Conservation (phyloP, 1,284 basidiomycete species). For the Malassezia globosa region DNA sequence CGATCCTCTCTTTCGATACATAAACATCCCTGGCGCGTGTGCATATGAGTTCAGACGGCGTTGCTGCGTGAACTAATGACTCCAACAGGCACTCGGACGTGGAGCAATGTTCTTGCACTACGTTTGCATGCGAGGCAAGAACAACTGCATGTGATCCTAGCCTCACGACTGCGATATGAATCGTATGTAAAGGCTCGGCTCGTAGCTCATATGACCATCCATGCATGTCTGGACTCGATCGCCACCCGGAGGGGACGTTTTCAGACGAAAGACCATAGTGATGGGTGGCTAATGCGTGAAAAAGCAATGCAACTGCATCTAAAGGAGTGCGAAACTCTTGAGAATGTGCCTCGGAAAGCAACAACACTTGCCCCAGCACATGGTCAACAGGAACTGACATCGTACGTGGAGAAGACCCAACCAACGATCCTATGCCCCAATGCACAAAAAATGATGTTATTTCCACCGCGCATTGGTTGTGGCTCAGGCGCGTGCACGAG, state of each 20-base stretch:
- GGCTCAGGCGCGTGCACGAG: too few species aligned
- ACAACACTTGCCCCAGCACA: too few species aligned
- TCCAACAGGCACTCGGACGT: not conserved
- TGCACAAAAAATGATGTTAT: too few species aligned
- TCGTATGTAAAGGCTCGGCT: too few species aligned
- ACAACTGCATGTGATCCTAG: not conserved
- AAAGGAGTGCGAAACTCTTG: not conserved
- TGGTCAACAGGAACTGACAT: too few species aligned
- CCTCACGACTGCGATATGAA: conserved; percentile 2
- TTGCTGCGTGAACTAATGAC: too few species aligned
- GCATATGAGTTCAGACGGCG: too few species aligned
- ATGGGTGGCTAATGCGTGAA: not conserved
- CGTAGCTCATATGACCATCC: not conserved
- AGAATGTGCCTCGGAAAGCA: not conserved
- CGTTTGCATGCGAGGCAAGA: not conserved
- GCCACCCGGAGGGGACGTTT: not conserved
- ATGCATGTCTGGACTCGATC: not conserved
- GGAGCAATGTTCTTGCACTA: not conserved
- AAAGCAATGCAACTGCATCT: not conserved
- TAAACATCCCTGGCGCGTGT: too few species aligned
- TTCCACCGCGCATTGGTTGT: too few species aligned
- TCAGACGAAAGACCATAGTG: not conserved
- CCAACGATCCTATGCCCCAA: too few species aligned
- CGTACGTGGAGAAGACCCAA: too few species aligned
- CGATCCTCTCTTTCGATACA: too few species aligned